Evolutionary conservation across 2,329 filamentous ascomycete genomes (phyloP).

Genomic region (Chrysoporthe cubensis): DNA sequence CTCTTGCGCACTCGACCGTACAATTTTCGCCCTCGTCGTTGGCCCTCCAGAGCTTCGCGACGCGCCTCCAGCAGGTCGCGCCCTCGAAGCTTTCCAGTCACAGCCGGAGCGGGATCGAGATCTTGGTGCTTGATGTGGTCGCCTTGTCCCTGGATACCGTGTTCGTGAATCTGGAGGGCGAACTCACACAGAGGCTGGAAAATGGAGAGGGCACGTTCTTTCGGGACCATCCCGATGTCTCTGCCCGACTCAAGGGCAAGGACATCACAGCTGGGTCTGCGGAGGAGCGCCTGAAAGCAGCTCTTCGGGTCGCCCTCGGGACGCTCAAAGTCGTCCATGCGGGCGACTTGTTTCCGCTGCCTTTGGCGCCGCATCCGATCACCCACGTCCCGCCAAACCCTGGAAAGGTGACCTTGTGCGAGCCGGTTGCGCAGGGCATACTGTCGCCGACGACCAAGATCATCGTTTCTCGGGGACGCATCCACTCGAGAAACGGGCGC

Average conservation of each 20-base stretch:
- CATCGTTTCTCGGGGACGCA: constrained; percentile 71
- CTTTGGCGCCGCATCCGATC: constrained; percentile 81
- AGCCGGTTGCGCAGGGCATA: constrained; percentile 88
- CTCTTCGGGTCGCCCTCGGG: constrained; percentile 75
- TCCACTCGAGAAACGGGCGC: constrained; percentile 57
- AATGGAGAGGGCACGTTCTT: constrained; percentile 84
- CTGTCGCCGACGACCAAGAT: constrained; percentile 80
- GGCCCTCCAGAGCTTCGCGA: constrained; percentile 78
- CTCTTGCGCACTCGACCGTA: constrained; percentile 75
- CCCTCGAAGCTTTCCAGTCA: constrained; percentile 75
- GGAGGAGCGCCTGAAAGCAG: constrained; percentile 63
- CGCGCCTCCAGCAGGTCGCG: constrained; percentile 71
- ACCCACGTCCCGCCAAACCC: constrained; percentile 84
- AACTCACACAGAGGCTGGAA: constrained; percentile 78
- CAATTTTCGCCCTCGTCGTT: constrained; percentile 75
- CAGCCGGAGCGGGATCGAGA: constrained; percentile 78
- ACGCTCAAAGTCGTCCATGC: constrained; percentile 78
- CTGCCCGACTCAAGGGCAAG: constrained; percentile 40
- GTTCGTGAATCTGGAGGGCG: constrained; percentile 83
- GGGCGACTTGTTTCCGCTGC: constrained; percentile 78
- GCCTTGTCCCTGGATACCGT: constrained; percentile 82
- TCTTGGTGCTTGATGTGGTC: constrained; percentile 79
- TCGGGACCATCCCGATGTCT: constrained; percentile 56
- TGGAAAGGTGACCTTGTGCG: constrained; percentile 88
- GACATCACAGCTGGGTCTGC: constrained; percentile 40